These are phyloP conservation scores for Eudorina sp. DNA, from an alignment of 139 green algal genomes.

Conservation along the genomic window DNA sequence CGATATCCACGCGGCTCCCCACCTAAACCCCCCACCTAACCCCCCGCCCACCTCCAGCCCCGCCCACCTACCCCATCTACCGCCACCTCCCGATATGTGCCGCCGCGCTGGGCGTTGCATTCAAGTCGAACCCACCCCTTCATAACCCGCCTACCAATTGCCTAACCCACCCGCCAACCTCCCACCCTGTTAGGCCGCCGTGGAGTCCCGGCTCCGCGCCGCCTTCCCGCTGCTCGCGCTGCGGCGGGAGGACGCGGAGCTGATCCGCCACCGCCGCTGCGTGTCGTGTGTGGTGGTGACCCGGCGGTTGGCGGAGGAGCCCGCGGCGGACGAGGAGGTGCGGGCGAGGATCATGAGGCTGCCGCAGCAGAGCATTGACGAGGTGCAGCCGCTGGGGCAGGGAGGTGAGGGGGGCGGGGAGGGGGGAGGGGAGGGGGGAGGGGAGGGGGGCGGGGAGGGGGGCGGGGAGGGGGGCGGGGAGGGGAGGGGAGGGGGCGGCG, in stretches of 20 bases:
- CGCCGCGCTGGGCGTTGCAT: too few species aligned
- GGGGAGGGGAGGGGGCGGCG: too few species aligned
- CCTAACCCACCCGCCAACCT: too few species aligned
- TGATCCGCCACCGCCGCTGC: slow-evolving; percentile 65
- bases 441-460: not conserved
- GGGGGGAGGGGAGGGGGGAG: not conserved
- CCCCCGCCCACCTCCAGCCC: too few species aligned
- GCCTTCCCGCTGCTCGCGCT: slow-evolving; percentile 69
- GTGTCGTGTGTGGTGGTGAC: slow-evolving; percentile 61
- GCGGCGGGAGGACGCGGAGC: slow-evolving; percentile 1
- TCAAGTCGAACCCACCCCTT: too few species aligned
- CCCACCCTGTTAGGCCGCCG: too few species aligned
- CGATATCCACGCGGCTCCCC: too few species aligned
- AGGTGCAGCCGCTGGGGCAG: not conserved
- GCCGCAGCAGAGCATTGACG: slow-evolving; percentile 21
- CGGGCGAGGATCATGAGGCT: slow-evolving; percentile 49
- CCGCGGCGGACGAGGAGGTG: not conserved
- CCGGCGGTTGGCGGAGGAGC: slow-evolving; percentile 5
- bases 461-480: too few species aligned
- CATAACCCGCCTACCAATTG: too few species aligned
- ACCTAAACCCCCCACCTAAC: too few species aligned
- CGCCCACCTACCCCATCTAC: too few species aligned
- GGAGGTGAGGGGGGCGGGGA: not conserved
- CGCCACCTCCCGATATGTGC: too few species aligned
- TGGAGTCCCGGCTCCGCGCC: slow-evolving; percentile 34